Evolutionary conservation across 2,329 filamentous ascomycete genomes (phyloP).

Genomic region (Claviceps sp.): DNA sequence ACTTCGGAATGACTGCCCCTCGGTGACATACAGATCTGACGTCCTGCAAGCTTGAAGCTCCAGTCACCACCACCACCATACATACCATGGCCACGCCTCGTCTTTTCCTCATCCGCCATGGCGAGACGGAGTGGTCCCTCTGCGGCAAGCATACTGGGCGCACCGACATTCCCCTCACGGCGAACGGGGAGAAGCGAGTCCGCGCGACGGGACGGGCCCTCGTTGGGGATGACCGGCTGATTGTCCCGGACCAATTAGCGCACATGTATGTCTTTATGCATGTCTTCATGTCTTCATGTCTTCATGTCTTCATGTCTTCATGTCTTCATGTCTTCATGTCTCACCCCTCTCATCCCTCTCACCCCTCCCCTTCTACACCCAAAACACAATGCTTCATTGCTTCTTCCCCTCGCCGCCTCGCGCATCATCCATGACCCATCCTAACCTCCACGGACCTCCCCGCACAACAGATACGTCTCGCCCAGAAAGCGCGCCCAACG

Average conservation of each 20-base stretch:
- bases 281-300: too few relatives aligned
- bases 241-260: slow-evolving; percentile 66
- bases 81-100: slow-evolving; percentile 40
- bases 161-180: slow-evolving; percentile 77
- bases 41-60: too few relatives aligned
- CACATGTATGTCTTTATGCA: slow-evolving; percentile 52
- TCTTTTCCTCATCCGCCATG: slow-evolving; percentile 75
- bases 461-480: slow-evolving; percentile 58
- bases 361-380: not conserved
- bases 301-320: too few relatives aligned
- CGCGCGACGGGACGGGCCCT: slow-evolving; percentile 68
- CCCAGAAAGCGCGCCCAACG: slow-evolving; percentile 72
- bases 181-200: slow-evolving; percentile 65
- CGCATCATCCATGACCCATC: too few relatives aligned
- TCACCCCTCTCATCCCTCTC: too few relatives aligned
- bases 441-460: too few relatives aligned
- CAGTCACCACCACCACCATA: not conserved
- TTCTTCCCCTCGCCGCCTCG: too few relatives aligned
- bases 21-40: too few relatives aligned
- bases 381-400: too few relatives aligned
- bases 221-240: slow-evolving; percentile 70
- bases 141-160: slow-evolving; percentile 72
- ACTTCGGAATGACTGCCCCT: too few relatives aligned
- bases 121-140: slow-evolving; percentile 91
- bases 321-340: too few relatives aligned